A percentile compares a stretch with the other conserved stretches of the same genome.
Conservation (phyloP, 352 stramenopile genomes). For the Phytophthora colocasiae region DNA sequence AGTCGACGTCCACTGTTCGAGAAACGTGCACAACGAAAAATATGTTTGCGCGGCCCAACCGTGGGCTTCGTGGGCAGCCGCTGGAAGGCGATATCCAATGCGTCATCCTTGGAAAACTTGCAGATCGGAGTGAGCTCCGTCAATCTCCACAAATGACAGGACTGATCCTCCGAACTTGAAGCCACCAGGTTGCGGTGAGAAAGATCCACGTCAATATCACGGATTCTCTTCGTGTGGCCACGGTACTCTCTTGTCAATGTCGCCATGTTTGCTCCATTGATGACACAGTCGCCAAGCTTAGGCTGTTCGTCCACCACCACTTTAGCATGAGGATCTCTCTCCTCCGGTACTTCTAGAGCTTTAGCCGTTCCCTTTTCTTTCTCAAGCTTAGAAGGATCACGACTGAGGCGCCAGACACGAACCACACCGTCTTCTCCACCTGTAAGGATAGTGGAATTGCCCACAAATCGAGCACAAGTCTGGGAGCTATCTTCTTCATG, state of each 20-base stretch:
- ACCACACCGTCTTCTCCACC: constrained; percentile 86
- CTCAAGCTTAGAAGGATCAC: constrained; percentile 55
- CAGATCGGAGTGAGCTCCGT: constrained; percentile 69
- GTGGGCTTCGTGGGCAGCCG: constrained; percentile 53
- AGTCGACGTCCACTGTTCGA: constrained; percentile 68
- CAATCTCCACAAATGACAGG: constrained; percentile 83
- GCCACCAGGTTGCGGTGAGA: constrained; percentile 84
- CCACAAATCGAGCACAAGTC: constrained; percentile 79
- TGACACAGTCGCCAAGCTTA: constrained; percentile 63
- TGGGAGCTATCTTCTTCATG: constrained; percentile 73
- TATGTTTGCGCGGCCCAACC: constrained; percentile 63
- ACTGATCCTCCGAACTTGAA: constrained; percentile 80
- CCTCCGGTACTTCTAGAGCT: constrained; percentile 37
- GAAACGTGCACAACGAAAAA: constrained; percentile 86
- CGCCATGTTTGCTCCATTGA: constrained; percentile 56
- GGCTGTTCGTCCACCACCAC: constrained; percentile 39
- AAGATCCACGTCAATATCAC: constrained; percentile 80
- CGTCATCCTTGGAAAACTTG: constrained; percentile 82
- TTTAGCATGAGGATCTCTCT: constrained; percentile 36
- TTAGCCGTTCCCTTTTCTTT: constrained; percentile 50
- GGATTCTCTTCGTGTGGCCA: constrained; percentile 81
- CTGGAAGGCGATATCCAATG: constrained; percentile 68
- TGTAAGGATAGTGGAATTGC: constrained; percentile 79
- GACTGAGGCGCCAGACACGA: constrained; percentile 70
- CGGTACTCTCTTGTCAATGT: constrained; percentile 80